Evolutionary conservation across 495 filamentous ascomycete genomes (phyloP).

Genomic region (Lentithecium fluviatile): DNA sequence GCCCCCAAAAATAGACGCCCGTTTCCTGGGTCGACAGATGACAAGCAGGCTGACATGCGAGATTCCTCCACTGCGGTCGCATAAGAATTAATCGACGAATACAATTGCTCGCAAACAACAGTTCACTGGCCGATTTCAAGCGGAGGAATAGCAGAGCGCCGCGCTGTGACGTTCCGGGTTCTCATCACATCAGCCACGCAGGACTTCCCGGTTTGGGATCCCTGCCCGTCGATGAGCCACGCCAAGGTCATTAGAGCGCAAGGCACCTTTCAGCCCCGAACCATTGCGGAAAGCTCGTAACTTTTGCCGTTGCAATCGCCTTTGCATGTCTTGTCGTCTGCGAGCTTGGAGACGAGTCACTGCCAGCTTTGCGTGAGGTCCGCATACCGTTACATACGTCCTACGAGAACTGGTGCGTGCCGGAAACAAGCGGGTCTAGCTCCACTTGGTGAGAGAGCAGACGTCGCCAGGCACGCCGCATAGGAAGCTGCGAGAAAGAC

Average conservation of each 20-base stretch:
- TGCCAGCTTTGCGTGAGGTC: background rate
- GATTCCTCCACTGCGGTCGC: no score
- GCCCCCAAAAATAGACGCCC: no score
- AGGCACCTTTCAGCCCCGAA: slow-evolving; percentile 15
- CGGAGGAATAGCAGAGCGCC: no score
- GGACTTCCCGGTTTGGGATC: background rate
- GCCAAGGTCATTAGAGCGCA: slow-evolving; percentile 8
- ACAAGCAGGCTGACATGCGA: no score
- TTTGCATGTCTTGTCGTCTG: background rate
- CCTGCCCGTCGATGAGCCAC: background rate
- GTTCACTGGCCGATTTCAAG: no score
- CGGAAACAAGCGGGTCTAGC: background rate
- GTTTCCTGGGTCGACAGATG: no score
- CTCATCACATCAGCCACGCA: background rate
- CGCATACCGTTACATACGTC: background rate
- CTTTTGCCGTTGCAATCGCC: background rate
- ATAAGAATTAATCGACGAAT: no score
- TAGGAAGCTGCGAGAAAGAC: background rate
- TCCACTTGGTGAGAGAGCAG: background rate
- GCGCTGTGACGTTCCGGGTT: no score
- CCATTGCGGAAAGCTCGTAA: background rate
- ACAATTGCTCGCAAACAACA: no score
- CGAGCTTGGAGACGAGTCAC: no score
- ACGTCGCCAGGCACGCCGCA: background rate
- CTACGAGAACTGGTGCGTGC: background rate